Evolutionary conservation across 441 rosid genomes (phyloP), one percentile per base, ranked within the genome.

Genomic region (Corymbia calophylla): DNA sequence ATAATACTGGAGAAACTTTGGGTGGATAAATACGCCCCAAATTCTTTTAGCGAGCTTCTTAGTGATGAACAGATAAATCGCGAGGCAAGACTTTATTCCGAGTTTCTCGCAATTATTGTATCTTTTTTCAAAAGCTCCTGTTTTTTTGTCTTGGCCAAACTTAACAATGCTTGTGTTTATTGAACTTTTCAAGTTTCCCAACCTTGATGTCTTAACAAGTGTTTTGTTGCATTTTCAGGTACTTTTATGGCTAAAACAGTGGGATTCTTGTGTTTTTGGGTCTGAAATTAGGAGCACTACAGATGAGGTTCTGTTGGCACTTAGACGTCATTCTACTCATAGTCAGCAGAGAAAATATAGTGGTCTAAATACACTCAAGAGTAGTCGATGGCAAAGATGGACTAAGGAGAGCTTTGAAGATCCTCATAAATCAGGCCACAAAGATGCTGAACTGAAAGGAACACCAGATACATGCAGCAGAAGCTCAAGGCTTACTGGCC

Each of bases 61-160:
- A 97, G 99, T 91, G 99, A 97, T 93, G 99, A 98, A 90, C 97
- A 95, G 89, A 98, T 99, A 88, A 98, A 98, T 92, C 98, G 99
- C 60, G 99, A 98, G 98, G 99, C 96, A 93, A 10, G 87, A 88
- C 39, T 51, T 64, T 62, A 70, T 56, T 80, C 53, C 6, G 5
- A 77, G n/a, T 39, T 39, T 77, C 84, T 44, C 3, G 3, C n/a
- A 77, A 44, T 44, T 39, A 77, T 44, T 88, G 62, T 90, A 73
- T 64, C 31, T 90, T 31, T 84, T 92, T 86, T 88, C 53, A 21
- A 88, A 53, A 56, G 47, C 60, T 90, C 47, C 60, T 49, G 87
- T 49, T 56, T 60, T 60, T 56, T 89, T 55, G 87, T 62, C 87
- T 86, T 91, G 53, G 89, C 19, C 32, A 66, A 56, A 70, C 82